Percentiles rank a stretch among this genome's conserved stretches.
Evolutionary conservation across 768 basidiomycete genomes (phyloP).

Genomic region (Cantharellus cinnabarinus): DNA sequence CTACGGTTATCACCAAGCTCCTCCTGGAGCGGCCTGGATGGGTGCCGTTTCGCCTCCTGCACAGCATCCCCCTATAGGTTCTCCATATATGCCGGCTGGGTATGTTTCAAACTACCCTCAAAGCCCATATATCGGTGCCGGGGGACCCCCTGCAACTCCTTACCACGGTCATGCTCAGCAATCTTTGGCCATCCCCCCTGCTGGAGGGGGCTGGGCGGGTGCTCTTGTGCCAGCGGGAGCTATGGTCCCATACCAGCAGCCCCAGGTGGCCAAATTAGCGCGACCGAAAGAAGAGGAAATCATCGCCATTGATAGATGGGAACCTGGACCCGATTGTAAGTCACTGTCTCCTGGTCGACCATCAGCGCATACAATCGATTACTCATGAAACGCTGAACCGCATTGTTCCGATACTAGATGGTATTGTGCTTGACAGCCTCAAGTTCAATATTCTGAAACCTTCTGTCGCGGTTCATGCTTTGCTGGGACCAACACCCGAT

Average conservation of each 20-base stretch:
- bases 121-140: neutral
- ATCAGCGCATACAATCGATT: neutral
- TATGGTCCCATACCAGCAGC: neutral
- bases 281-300: neutral
- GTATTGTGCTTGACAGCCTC: constrained; percentile 5
- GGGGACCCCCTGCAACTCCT: neutral
- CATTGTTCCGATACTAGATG: constrained; percentile 1
- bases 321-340: neutral
- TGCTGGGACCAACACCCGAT: constrained; percentile 4
- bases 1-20: neutral
- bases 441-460: constrained; percentile 6
- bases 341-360: neutral
- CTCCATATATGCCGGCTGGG: neutral
- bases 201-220: neutral
- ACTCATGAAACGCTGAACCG: too few species aligned
- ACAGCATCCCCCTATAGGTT: neutral
- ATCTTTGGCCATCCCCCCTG: neutral
- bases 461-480: constrained; percentile 5
- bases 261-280: neutral
- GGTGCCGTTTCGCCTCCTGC: neutral
- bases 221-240: neutral
- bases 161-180: neutral
- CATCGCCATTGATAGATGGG: neutral
- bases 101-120: neutral
- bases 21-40: neutral